phyloP scores from a whole-genome alignment of 192 early-diverging fungal genomes.

The Gonapodya prolifera region DNA sequence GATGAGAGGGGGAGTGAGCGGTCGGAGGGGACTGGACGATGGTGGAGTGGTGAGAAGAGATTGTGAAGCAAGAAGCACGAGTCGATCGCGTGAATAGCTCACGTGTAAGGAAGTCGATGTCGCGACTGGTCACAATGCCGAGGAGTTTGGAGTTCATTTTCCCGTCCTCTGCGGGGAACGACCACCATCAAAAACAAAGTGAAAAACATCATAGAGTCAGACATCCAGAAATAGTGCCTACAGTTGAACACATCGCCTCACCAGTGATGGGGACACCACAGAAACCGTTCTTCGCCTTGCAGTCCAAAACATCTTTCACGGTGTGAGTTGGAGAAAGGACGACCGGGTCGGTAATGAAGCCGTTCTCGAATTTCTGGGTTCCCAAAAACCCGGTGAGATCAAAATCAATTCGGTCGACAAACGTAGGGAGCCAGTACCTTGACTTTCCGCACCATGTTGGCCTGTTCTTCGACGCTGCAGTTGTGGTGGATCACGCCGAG shows the following conservation, averaged over 20 bases:
- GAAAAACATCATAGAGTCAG: slow-evolving; percentile 7
- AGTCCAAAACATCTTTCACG: slow-evolving; percentile 70
- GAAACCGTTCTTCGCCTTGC: slow-evolving; percentile 82
- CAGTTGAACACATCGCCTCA: too few relatives aligned
- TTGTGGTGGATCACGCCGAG: slow-evolving; percentile 98
- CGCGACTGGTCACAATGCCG: slow-evolving; percentile 92
- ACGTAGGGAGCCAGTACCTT: too few relatives aligned
- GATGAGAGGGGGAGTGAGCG: slow-evolving; percentile 48
- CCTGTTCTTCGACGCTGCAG: slow-evolving; percentile 89
- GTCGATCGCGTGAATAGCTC: too few relatives aligned
- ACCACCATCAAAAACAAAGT: not conserved
- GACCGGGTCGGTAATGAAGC: slow-evolving; percentile 91
- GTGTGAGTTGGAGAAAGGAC: slow-evolving; percentile 70
- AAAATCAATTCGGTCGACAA: slow-evolving; percentile 1
- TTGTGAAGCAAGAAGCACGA: not conserved
- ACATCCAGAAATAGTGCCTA: too few relatives aligned
- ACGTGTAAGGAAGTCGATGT: slow-evolving; percentile 77
- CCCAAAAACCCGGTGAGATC: too few relatives aligned
- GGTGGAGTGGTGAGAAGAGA: too few relatives aligned
- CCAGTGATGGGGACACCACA: slow-evolving; percentile 94
- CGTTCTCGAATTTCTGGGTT: slow-evolving; percentile 85
- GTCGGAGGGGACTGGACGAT: too few relatives aligned
- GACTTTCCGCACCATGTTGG: slow-evolving; percentile 94
- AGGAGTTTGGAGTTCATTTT: slow-evolving; percentile 77
- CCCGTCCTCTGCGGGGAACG: slow-evolving; percentile 46